Evolutionary conservation across 441 rosid genomes (phyloP), one percentile per base, ranked within the genome.

Genomic region (Raphanus hybrid): DNA sequence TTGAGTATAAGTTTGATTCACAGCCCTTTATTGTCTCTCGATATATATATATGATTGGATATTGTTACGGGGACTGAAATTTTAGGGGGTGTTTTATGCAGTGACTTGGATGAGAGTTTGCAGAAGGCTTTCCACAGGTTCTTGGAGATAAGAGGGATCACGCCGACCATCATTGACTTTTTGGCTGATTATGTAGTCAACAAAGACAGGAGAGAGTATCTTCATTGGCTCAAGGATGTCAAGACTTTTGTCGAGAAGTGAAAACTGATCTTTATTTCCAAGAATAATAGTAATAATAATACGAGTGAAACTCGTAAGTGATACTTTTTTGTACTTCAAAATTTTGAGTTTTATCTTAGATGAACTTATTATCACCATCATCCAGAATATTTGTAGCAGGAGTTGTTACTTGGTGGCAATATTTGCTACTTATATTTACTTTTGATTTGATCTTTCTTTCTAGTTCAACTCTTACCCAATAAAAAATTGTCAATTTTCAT

Each of bases 91-190:
- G 34, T 7, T 15, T 58, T 59, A 68, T 64, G 27, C 84, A 90
- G 97, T 12, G 92, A 89, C 76, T 84, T 91, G 87, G 97, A 89
- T 75, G 94, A 88, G 84, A 89, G 87, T 75, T 69, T 93, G 85
- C 92, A 89, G 85, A 90, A 88, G 81, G 91, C 89, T 59, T 90
- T 93, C 79, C 81, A 84, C 61, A 87, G 84, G 80, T 91, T 86
- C 77, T 81, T 93, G 2, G 97, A 88, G 82, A 82, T 85, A 34
- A 86, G 97, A 80, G 98, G 98, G 64, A 89, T 93, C 83, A 88
- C 82, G 68, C 83, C 96, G 15, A 85, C 86, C 86, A 83, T 81
- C 26, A 82, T 86, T 6, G 85, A 81, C 83, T 85, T 86, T 83
- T 66, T 91, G 85, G 80, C 80, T 0, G 88, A 81, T 73, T 89